Base-by-base conservation (phyloP, 2,329 filamentous ascomycete genomes). In the Scolecobasidium constrictum region DNA sequence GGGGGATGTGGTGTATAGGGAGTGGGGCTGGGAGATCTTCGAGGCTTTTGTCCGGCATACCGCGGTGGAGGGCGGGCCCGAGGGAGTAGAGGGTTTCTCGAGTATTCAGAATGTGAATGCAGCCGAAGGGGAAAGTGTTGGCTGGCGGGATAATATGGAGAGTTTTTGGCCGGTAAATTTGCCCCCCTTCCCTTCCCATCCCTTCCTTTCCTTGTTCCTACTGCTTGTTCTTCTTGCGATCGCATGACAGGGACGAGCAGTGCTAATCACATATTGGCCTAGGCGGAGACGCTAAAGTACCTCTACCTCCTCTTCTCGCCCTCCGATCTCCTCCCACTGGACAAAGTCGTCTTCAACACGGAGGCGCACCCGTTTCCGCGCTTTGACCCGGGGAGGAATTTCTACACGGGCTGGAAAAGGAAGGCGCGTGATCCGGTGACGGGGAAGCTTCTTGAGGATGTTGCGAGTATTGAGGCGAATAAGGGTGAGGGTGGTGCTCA, bases 11-110 rank as follows among this genome's bases (percentile, higher is more conserved):
- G 81, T 78, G 50, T 98, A 98, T 63, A 77, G 92, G 19, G 79
- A 95, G 54, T 96, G 90, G 90, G 92, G 92, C 12, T 98, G 92
- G 92, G 82, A 94, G 53, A 96, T 98, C 81, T 98, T 98, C 67
- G 80, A 86, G 59, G 79, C 82, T 1, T 98, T 98, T 58, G 72
- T 90, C 62, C 81, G 86, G 54, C 75, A 94, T 62, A 94, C 86
- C 1, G 77, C 83, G 5, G 82, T 94, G 2, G 26, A 31, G 9
- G 26, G n/a, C 26, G 26, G 26, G 9, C 71, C 77, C 35, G 81
- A 88, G 31, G 78, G 78, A 28, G n/a, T n/a, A n/a, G 79, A 79
- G 31, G 87, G 87, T 0, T 96, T 93, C 57, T 86, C 85, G 1
- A 88, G 83, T 50, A 69, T 96, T 47, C 72, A 72, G 15, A 77